Conservation (phyloP, 2,329 filamentous ascomycete species). For the Colletotrichum siamense region DNA sequence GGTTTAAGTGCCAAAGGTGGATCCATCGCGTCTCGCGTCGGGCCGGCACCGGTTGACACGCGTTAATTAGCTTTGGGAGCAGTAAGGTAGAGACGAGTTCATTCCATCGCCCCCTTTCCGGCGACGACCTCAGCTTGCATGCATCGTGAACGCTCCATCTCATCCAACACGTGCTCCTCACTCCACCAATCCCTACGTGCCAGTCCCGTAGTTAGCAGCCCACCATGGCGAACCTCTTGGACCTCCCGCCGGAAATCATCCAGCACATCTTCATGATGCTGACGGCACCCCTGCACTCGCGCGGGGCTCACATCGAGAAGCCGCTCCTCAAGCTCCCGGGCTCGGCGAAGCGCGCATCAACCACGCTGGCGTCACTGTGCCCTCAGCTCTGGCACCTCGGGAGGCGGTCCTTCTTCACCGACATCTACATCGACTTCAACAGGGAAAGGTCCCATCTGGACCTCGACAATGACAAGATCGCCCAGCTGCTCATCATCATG, state of each 20-base stretch:
- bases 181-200: neutral
- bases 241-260: neutral
- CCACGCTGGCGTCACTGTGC: neutral
- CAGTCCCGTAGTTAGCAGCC: neutral
- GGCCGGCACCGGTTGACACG: neutral
- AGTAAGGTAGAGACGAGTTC: neutral
- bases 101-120: neutral
- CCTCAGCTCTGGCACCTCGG: neutral
- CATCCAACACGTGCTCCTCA: neutral
- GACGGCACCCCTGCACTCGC: neutral
- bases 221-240: neutral
- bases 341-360: neutral
- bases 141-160: neutral
- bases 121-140: neutral
- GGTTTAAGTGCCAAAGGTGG: neutral
- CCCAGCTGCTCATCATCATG: neutral
- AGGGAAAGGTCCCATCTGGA: neutral
- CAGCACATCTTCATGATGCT: neutral
- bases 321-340: neutral
- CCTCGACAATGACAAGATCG: neutral
- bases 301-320: neutral
- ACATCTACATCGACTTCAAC: neutral
- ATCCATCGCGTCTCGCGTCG: neutral
- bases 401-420: neutral
- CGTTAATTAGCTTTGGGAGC: neutral